Evolutionary conservation across 2,329 filamentous ascomycete species (phyloP).

Genomic region (Colletotrichum orbiculare): DNA sequence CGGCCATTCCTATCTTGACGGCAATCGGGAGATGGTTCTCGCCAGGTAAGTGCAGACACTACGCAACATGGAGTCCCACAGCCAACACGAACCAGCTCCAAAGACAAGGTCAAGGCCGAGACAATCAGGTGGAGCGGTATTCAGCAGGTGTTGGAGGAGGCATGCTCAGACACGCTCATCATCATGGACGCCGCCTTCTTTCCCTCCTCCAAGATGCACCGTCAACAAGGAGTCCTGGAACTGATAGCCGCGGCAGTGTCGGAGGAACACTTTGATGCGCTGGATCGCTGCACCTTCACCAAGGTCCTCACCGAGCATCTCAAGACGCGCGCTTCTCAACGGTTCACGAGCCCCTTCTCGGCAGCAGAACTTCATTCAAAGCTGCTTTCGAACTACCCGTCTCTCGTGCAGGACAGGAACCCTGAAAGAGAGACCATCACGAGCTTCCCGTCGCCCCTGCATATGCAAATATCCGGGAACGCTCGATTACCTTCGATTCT

Average conservation of each 20-base stretch:
- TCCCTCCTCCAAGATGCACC: conserved; percentile 62
- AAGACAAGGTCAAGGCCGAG: conserved; percentile 55
- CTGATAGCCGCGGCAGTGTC: conserved; percentile 66
- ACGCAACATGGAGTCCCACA: no score
- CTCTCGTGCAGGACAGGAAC: conserved; percentile 61
- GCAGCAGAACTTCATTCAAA: conserved; percentile 66
- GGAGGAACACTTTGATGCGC: conserved; percentile 59
- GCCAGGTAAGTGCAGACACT: conserved; percentile 57
- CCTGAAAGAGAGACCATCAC: conserved; percentile 59
- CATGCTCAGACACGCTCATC: conserved; percentile 65
- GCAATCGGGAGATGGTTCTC: conserved; percentile 67
- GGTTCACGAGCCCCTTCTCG: conserved; percentile 56
- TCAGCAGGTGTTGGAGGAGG: conserved; percentile 67
- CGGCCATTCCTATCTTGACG: conserved; percentile 65
- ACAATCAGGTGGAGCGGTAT: conserved; percentile 67
- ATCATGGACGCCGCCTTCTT: conserved; percentile 70
- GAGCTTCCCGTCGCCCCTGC: conserved; percentile 65
- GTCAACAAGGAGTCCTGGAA: conserved; percentile 65
- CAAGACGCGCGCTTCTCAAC: conserved; percentile 57
- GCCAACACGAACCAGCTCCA: conserved; percentile 53
- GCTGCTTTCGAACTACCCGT: conserved; percentile 63
- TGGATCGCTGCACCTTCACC: conserved; percentile 65
- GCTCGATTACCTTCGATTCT: conserved; percentile 66
- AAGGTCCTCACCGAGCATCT: conserved; percentile 61
- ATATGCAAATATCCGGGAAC: conserved; percentile 66